Evolutionary conservation across 2,329 filamentous ascomycete genomes (phyloP), one percentile per base, ranked within the genome.

Genomic region (Ascochyta viciae-villosae): DNA sequence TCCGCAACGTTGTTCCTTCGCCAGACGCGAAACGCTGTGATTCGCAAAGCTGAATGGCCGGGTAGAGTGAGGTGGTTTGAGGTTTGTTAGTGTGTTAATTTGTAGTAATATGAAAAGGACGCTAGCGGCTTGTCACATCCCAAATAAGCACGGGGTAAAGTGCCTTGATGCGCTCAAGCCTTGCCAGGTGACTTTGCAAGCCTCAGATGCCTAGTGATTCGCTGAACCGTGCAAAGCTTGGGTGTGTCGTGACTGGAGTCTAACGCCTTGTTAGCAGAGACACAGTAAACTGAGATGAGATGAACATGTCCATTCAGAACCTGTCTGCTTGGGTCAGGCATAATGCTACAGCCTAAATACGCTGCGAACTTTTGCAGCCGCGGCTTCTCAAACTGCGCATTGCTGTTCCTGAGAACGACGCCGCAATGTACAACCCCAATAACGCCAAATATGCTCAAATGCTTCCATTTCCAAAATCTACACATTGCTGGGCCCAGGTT

Each of bases 401-500:
- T 41, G 13, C 27, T 4, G 13, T 12, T 16, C 13, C n/a, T 6
- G 16, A 22, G 13, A 37, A 12, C 8, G 19, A 43, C 33, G 23
- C 39, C 19, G 38, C 24, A 8, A 35, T 38, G 13, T 39, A 16
- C 22, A 19, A 6, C 33, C 27, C 44, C 48, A 43, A 19, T 46
- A 70, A 67, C 65, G 63, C 67, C 64, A 52, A 29, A 45, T 37
- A 65, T 65, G 63, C 63, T 48, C 54, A 33, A 38, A 38, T 43
- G 31, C 41, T 50, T 40, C 31, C 27, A 41, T 9, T 41, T n/a
- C 33, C 26, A 50, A 19, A 50, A 19, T 38, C 68, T 61, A 76
- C 16, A 74, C 73, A 63, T 75, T 76, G 52, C 61, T 66, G 19
- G 71, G 69, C 9, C 73, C 73, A 2, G 72, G 68, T 33, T 53